Conservation (phyloP, 2,329 filamentous ascomycete genomes). For the Paraphaeosphaeria minitans region DNA sequence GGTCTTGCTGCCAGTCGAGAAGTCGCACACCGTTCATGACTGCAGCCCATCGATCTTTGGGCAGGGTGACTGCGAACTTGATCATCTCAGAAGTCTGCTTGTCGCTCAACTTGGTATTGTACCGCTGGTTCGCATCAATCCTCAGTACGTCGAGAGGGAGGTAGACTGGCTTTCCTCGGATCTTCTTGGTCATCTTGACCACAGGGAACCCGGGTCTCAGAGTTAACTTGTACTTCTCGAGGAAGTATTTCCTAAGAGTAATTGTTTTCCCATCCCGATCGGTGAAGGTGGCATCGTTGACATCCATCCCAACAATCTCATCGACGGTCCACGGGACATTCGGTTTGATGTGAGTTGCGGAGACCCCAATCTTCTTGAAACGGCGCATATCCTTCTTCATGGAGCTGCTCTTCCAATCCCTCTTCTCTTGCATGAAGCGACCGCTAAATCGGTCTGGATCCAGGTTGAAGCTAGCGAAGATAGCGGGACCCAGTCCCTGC, state of each 20-base stretch:
- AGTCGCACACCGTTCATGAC: constrained; percentile 71
- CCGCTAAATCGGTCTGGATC: constrained; percentile 36
- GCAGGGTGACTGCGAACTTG: constrained; percentile 84
- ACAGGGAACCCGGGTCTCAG: constrained; percentile 60
- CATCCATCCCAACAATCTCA: constrained; percentile 51
- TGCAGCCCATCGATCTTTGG: constrained; percentile 67
- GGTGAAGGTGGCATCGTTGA: constrained; percentile 53
- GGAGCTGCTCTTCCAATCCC: constrained; percentile 31
- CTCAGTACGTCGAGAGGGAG: constrained; percentile 63
- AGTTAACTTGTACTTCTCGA: constrained; percentile 56
- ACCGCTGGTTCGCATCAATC: constrained; percentile 62
- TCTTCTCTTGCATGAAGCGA: constrained; percentile 25
- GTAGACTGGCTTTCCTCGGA: constrained; percentile 48
- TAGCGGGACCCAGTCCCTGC: constrained; percentile 39
- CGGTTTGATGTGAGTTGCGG: constrained; percentile 43
- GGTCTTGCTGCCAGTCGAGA: constrained; percentile 71
- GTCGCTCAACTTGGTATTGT: constrained; percentile 63
- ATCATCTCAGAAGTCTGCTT: constrained; percentile 84
- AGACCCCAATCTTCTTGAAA: constrained; percentile 50
- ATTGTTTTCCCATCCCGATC: constrained; percentile 59
- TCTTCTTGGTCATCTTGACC: constrained; percentile 62
- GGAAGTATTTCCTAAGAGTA: constrained; percentile 65
- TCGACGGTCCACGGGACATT: constrained; percentile 58
- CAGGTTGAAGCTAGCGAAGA: constrained; percentile 39
- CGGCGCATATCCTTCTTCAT: constrained; percentile 48